Base-by-base conservation (phyloP, 345 rosid genomes). In the Murraya koenigii region DNA sequence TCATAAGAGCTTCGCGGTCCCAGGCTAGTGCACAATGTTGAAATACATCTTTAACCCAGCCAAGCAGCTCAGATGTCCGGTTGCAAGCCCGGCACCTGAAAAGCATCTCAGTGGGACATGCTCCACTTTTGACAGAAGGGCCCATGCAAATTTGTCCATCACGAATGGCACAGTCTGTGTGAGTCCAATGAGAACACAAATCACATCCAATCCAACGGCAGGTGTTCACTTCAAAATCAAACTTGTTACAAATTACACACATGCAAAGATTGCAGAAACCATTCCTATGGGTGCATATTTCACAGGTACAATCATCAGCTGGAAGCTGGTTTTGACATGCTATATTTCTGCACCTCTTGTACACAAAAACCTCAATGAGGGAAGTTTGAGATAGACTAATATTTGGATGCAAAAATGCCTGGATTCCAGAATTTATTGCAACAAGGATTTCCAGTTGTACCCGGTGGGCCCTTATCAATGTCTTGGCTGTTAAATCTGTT, bases 161-260 rank as follows among this genome's bases (percentile, higher is more conserved):
- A 14, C 94, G 92, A 64, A 94, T 92, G 5, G 99, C 99, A 84
- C 99, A 96, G 79, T 94, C 99, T 2, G 97, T 91, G 85, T 96
- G 98, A 71, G 98, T 94, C 98, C 99, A 96, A 64, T 96, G 99
- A 73, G 97, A 92, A 75, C 97, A 96, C 81, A 96, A 79, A 44
- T 94, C 99, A 2, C 99, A 96, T n/a, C 99, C 98, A 32, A 96
- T 86, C 99, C 99, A 96, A 75, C 98, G 97, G 81, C 97, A 94
- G 5, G 99, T 92, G 81, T 96, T 94, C 74, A 92, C 97, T 61
- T 90, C 97, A 85, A 96, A 94, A 83, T 96, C 98, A 58, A 96
- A 96, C 90, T 94, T 96, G 88, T 85, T 91, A 84, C 99, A 94
- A 79, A 96, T 92, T 63, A 94, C 97, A 79, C 99, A 94, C 98